Percentiles rank a stretch among this genome's conserved stretches.
Conservation (phyloP, 2,329 filamentous ascomycete genomes). For the Fusarium chuoi region DNA sequence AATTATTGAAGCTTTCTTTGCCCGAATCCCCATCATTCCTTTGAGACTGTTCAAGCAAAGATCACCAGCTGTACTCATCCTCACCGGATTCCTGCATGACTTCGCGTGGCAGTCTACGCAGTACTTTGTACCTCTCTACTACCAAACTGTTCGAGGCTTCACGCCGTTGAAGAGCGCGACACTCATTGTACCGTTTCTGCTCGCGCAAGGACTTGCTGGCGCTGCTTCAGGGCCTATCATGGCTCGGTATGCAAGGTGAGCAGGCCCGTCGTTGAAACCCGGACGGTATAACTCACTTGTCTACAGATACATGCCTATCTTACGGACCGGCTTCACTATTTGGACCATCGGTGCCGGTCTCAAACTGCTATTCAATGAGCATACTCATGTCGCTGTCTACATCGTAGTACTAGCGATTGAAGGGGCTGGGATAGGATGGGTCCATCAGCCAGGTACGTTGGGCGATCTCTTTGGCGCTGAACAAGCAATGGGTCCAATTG, state of each 20-base stretch:
- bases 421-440: slow-evolving; percentile 1
- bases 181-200: background rate
- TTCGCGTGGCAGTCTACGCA: slow-evolving; percentile 14
- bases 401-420: background rate
- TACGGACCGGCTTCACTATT: background rate
- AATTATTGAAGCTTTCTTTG: slow-evolving; percentile 75
- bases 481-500: fast-evolving
- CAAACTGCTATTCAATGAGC: background rate
- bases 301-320: background rate
- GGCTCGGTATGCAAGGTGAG: background rate
- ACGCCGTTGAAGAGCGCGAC: background rate
- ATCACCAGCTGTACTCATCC: background rate
- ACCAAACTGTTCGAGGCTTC: background rate
- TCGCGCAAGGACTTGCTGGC: background rate
- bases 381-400: background rate
- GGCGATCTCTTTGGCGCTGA: fast-evolving
- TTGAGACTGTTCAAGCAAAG: background rate
- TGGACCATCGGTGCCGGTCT: background rate
- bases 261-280: fast-evolving
- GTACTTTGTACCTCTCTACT: background rate
- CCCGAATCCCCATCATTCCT: slow-evolving; percentile 80
- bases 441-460: background rate
- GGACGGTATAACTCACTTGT: fast-evolving
- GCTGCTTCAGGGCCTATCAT: background rate
- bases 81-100: background rate